These are phyloP conservation scores for Cyamopsis tetragonoloba DNA, from an alignment of 306 rosid genomes.

Conservation along the genomic window DNA sequence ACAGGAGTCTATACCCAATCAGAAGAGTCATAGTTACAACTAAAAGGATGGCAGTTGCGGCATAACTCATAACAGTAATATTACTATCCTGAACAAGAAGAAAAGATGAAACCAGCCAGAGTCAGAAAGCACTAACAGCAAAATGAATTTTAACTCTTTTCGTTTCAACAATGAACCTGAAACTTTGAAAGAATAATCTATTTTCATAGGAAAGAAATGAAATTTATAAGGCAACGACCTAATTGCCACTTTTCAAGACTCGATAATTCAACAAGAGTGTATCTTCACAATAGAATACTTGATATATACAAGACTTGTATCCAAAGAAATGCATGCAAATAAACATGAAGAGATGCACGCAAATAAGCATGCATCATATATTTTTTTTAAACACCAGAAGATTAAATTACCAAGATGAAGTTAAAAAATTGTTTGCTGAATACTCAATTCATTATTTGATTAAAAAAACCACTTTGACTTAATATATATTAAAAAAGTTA, in stretches of 20 bases:
- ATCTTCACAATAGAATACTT: neutral
- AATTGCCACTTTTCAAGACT: neutral
- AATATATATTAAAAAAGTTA: neutral
- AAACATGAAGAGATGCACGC: neutral
- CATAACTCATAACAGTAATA: neutral
- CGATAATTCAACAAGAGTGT: neutral
- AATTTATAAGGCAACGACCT: neutral
- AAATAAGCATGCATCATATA: neutral
- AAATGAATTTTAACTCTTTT: neutral
- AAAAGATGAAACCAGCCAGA: neutral
- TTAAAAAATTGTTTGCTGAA: neutral
- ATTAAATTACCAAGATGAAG: neutral
- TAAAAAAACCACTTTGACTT: neutral
- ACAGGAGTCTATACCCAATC: neutral
- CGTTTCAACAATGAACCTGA: neutral
- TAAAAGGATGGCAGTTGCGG: neutral
- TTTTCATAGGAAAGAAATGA: neutral
- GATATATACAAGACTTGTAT: neutral
- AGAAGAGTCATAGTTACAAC: neutral
- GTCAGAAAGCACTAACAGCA: neutral
- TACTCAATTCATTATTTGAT: neutral
- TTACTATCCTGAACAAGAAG: conserved; percentile 1
- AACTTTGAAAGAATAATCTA: too few species aligned
- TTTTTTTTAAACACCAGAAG: neutral
- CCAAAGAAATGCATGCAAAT: neutral